Base-by-base conservation (phyloP, 495 filamentous ascomycete species). In the Terfezia claveryi region DNA sequence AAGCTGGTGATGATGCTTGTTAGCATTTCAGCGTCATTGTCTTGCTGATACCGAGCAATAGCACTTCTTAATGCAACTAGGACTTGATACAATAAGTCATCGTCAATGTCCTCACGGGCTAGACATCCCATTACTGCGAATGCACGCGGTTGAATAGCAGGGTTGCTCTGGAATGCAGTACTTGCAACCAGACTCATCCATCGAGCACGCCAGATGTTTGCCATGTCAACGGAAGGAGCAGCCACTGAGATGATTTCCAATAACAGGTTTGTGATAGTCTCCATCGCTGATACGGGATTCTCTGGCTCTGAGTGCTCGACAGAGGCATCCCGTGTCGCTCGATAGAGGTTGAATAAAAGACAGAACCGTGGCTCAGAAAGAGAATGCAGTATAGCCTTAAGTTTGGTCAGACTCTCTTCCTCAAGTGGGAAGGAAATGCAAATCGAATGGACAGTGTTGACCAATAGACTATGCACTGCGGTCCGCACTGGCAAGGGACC, bases 101-200 rank as follows among this genome's bases (percentile, higher is more conserved):
- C 79, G 54, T 82, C 79, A 0, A 80, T 78, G 62, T 80, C 78
- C 60, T 80, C 79, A 10, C 75, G 70, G 37, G 79, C 79, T 5
- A 82, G 67, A 56, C 79, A 81, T 10, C 79, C 79, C 79, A 82
- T 81, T 37, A 81, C 78, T 0, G 79, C 75, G 56, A 82, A 82
- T 27, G 79, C 79, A 20, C 76, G 68, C 16, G 78, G 76, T 61
- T 82, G 79, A 52, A 82, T 79, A 6, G 79, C 77, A 11, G 78
- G 79, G 59, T 82, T 82, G 59, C 76, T 81, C 64, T 82, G 79
- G 63, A 82, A 82, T 2, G 79, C 79, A 2, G 78, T 82, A 62
- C 77, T 80, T 17, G 79, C 78, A 38, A 82, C 78, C 16, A 82
- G 67, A 58, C 76, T 77, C 79, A 81, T 82, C 79, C 79, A 82